Conservation (phyloP, 2,329 filamentous ascomycete species). For the Penicillium psychrosexuale region DNA sequence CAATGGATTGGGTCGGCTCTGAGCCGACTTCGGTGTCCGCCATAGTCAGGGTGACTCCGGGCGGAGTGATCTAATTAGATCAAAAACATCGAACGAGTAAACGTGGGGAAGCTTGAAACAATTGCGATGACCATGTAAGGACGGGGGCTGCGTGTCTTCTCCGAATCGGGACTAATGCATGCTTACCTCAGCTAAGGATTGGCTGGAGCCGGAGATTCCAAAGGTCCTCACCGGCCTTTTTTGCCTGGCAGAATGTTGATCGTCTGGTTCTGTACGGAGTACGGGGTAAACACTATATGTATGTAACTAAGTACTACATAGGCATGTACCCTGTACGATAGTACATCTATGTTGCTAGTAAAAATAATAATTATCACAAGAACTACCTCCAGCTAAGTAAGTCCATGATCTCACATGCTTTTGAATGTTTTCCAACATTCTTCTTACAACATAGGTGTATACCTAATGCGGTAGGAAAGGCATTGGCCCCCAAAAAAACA, state of each 20-base stretch:
- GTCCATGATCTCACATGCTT: background rate
- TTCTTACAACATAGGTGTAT: no score
- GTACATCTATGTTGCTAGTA: background rate
- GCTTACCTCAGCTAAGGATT: constrained; percentile 15
- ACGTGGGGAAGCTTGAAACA: constrained; percentile 10
- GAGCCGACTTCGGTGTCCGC: constrained; percentile 41
- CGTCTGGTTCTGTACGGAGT: background rate
- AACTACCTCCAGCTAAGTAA: background rate
- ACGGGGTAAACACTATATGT: no score
- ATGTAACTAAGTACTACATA: no score
- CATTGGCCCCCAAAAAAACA: background rate
- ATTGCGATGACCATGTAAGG: constrained; percentile 10
- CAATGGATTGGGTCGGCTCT: constrained; percentile 28
- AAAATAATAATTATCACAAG: no score
- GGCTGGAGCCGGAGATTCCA: background rate
- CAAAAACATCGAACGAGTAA: constrained; percentile 23
- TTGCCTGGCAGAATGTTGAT: background rate
- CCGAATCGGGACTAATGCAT: constrained; percentile 25
- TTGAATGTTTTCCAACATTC: background rate
- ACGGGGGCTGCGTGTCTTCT: constrained; percentile 31
- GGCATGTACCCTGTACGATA: no score
- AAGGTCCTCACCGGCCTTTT: background rate
- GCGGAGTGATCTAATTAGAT: constrained; percentile 28
- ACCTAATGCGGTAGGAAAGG: background rate
- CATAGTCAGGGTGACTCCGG: constrained; percentile 42